These are phyloP conservation scores for Dendrobium huoshanense DNA, from an alignment of 106 monocot genomes.

Conservation along the genomic window DNA sequence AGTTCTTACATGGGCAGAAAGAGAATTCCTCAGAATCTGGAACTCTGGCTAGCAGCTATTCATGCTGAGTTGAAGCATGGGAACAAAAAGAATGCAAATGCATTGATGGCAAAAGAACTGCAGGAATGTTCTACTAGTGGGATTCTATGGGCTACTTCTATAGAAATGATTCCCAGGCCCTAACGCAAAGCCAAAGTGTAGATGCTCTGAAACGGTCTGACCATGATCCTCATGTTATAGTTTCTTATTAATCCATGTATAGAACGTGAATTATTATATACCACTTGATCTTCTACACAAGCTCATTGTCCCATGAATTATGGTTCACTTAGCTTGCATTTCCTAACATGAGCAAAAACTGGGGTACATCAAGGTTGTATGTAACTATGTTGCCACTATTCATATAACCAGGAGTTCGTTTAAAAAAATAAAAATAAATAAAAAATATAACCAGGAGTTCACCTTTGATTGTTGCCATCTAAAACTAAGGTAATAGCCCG, in stretches of 20 bases:
- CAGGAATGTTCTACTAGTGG: slow-evolving; percentile 93
- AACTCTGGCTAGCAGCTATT: slow-evolving; percentile 92
- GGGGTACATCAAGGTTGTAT: too few species aligned
- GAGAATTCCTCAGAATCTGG: slow-evolving; percentile 73
- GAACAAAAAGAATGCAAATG: slow-evolving; percentile 76
- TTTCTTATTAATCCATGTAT: slow-evolving; percentile 11
- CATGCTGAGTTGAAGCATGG: slow-evolving; percentile 84
- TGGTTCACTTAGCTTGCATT: too few species aligned
- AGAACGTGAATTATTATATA: too few species aligned
- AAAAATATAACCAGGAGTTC: too few species aligned
- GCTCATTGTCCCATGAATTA: too few species aligned
- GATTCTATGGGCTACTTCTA: slow-evolving; percentile 84
- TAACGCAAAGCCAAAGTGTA: slow-evolving; percentile 66
- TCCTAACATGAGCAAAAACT: too few species aligned
- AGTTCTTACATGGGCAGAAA: slow-evolving; percentile 45
- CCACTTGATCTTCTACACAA: too few species aligned
- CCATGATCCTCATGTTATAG: slow-evolving; percentile 87
- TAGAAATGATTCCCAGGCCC: slow-evolving; percentile 87
- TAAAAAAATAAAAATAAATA: too few species aligned
- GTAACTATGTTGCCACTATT: too few species aligned
- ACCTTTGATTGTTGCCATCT: too few species aligned
- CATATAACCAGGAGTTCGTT: too few species aligned
- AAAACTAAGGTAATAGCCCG: too few species aligned
- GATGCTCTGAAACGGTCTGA: slow-evolving; percentile 85
- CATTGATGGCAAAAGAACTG: slow-evolving; percentile 85